phyloP scores from a whole-genome alignment of 768 basidiomycete species.

The Wakefieldia striispora region DNA sequence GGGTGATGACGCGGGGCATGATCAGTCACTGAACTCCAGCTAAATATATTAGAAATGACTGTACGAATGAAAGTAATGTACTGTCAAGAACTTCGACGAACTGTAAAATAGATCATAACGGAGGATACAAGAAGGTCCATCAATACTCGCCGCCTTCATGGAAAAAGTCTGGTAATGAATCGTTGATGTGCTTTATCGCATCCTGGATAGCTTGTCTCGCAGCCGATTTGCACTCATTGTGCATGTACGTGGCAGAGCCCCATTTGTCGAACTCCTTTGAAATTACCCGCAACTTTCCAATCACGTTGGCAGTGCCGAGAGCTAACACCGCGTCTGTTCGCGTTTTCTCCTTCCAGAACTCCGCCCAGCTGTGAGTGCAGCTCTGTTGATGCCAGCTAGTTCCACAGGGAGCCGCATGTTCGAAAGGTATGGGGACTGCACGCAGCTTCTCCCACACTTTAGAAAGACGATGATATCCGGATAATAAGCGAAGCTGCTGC shows the following conservation, averaged over 20 bases:
- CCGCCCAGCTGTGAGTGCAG: slow-evolving; percentile 70
- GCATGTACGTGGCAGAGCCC: slow-evolving; percentile 77
- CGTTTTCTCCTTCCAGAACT: slow-evolving; percentile 80
- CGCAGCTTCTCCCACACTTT: slow-evolving; percentile 66
- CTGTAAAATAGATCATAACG: too few relatives aligned
- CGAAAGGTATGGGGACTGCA: slow-evolving; percentile 54
- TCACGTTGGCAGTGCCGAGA: slow-evolving; percentile 62
- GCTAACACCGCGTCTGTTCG: slow-evolving; percentile 57
- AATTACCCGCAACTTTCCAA: slow-evolving; percentile 61
- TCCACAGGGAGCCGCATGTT: slow-evolving; percentile 60
- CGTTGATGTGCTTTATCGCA: slow-evolving; percentile 53
- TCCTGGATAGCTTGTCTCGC: slow-evolving; percentile 59
- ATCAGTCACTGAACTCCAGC: too few relatives aligned
- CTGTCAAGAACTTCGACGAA: neutral
- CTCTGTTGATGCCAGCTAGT: slow-evolving; percentile 72
- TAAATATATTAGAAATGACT: too few relatives aligned
- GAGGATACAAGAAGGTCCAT: neutral
- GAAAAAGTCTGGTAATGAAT: slow-evolving; percentile 64
- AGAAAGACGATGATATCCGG: slow-evolving; percentile 69
- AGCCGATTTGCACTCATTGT: slow-evolving; percentile 63
- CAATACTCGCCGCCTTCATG: slow-evolving; percentile 34
- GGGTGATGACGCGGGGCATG: too few relatives aligned
- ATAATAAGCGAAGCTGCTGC: slow-evolving; percentile 65
- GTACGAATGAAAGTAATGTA: neutral
- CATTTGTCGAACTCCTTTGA: slow-evolving; percentile 68